phyloP scores from a whole-genome alignment of 2,329 filamentous ascomycete genomes.

The Amauroascus niger region DNA sequence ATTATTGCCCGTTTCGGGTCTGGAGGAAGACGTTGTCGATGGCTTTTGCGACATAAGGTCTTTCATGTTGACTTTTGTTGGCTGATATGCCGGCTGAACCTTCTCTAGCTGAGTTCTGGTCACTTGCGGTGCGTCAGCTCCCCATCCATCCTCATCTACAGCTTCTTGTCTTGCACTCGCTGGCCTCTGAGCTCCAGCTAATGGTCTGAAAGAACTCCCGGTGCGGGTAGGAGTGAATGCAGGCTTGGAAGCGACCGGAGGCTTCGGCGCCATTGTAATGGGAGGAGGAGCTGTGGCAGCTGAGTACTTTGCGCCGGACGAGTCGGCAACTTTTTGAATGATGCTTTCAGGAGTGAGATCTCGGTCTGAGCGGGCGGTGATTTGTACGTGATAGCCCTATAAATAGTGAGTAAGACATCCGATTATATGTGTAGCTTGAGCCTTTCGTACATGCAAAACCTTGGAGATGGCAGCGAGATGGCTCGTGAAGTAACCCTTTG shows the following conservation, averaged over 20 bases:
- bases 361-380: constrained; percentile 83
- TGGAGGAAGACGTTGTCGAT: constrained; percentile 37
- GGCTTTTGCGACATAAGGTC: constrained; percentile 67
- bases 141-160: constrained; percentile 85
- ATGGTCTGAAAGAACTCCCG: constrained; percentile 55
- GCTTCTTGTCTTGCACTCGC: constrained; percentile 42
- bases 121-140: constrained; percentile 81
- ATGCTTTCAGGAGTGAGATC: constrained; percentile 83
- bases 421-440: neutral
- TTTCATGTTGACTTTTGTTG: constrained; percentile 88
- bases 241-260: constrained; percentile 74
- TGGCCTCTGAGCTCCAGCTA: constrained; percentile 50
- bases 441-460: constrained; percentile 59
- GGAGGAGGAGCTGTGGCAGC: constrained; percentile 51
- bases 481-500: constrained; percentile 97
- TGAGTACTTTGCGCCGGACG: constrained; percentile 90
- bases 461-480: constrained; percentile 84
- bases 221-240: constrained; percentile 71
- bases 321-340: constrained; percentile 85
- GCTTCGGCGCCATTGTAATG: constrained; percentile 43
- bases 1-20: constrained; percentile 35
- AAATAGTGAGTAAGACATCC: constrained; percentile 12
- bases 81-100: constrained; percentile 84
- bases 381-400: constrained; percentile 88
- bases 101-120: constrained; percentile 82